These are phyloP conservation scores for Starmerella apis DNA, from an alignment of 805 yeast species.

Conservation along the genomic window DNA sequence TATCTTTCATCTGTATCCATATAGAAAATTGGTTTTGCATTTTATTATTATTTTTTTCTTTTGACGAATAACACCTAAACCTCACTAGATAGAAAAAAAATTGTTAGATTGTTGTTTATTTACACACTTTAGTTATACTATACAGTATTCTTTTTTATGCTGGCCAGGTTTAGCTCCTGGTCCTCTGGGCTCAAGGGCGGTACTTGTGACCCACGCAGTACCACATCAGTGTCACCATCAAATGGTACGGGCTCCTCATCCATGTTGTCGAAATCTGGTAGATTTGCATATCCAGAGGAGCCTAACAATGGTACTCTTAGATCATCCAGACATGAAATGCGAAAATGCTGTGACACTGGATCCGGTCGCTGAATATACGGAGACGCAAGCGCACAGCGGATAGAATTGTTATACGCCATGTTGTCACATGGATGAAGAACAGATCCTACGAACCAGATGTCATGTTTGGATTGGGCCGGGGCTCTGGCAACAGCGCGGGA, in stretches of 20 bases:
- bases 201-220: neutral
- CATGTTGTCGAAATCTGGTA: neutral
- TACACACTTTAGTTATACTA: neutral
- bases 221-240: slow-evolving; percentile 1
- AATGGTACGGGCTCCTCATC: neutral
- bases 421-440: slow-evolving; percentile 21
- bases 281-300: too few species aligned
- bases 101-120: too few species aligned
- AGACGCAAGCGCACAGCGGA: slow-evolving; percentile 17
- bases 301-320: neutral
- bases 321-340: slow-evolving; percentile 4
- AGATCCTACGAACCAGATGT: slow-evolving; percentile 26
- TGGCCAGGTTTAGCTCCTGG: slow-evolving; percentile 6
- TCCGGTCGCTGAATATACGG: slow-evolving; percentile 6
- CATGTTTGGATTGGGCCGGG: slow-evolving; percentile 17
- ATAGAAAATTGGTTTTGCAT: too few species aligned
- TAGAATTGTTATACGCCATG: slow-evolving; percentile 1
- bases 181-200: slow-evolving; percentile 2
- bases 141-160: neutral
- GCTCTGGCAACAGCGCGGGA: slow-evolving; percentile 20
- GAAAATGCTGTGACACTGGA: slow-evolving; percentile 8
- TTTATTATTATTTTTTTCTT: too few species aligned
- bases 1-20: too few species aligned
- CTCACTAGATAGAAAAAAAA: too few species aligned
- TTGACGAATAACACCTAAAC: too few species aligned